Conservation (phyloP, 2,329 filamentous ascomycete species). For the Scleromitrula shiraiana region DNA sequence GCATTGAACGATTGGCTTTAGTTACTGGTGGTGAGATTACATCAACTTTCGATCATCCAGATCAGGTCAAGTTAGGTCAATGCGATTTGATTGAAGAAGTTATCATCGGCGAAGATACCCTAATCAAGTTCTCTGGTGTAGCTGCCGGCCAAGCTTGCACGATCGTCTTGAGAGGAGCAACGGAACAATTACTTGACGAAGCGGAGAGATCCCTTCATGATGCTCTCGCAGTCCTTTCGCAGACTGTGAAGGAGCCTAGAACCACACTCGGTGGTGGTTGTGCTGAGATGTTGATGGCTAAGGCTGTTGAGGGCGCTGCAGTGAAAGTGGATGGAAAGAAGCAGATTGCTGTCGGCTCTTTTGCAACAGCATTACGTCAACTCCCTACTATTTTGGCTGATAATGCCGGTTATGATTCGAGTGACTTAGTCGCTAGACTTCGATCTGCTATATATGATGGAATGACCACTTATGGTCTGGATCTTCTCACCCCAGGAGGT, state of each 20-base stretch:
- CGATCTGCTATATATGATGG: constrained; percentile 93
- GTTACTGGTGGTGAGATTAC: constrained; percentile 97
- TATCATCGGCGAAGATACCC: constrained; percentile 93
- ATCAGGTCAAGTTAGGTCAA: constrained; percentile 90
- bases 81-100: constrained; percentile 97
- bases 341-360: constrained; percentile 84
- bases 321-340: constrained; percentile 96
- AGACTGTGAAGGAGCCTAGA: constrained; percentile 89
- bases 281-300: constrained; percentile 98
- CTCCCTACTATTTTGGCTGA: constrained; percentile 94
- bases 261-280: constrained; percentile 93
- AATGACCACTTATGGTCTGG: constrained; percentile 83
- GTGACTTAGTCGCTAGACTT: constrained; percentile 83
- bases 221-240: constrained; percentile 88
- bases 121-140: constrained; percentile 96
- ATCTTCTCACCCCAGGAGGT: constrained; percentile 81
- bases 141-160: constrained; percentile 92
- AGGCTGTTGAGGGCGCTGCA: constrained; percentile 88
- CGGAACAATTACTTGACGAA: constrained; percentile 93
- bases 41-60: constrained; percentile 95
- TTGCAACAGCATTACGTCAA: constrained; percentile 82
- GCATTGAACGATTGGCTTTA: constrained; percentile 87
- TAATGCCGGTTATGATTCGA: constrained; percentile 93
- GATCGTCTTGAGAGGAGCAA: constrained; percentile 90
- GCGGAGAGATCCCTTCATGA: constrained; percentile 94